Base-by-base conservation (phyloP, 2,329 filamentous ascomycete genomes). In the Dothistroma septosporum region DNA sequence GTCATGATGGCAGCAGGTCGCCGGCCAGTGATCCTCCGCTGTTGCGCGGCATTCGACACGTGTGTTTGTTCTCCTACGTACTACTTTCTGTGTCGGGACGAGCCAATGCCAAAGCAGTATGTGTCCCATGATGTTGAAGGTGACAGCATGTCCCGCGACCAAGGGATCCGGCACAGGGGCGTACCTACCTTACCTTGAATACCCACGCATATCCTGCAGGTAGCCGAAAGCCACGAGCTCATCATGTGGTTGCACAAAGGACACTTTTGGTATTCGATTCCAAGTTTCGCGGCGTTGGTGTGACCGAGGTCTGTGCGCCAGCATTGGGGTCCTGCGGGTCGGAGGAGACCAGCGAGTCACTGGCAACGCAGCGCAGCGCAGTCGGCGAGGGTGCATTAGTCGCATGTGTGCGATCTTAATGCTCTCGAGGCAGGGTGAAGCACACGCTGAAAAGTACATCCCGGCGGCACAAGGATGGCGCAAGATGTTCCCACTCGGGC, bases 181-280 rank as follows among this genome's bases (percentile, higher is more conserved):
- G 48, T 54, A 46, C 55, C 58, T 56, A 60, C 53, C 46, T 52
- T 58, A 50, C 32, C 46, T 48, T 48, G 6, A 48, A 21, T 48
- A 11, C 47, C 21, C 21, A 31, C 37, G 37, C 19, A 50, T 12
- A 21, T 55, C 46, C 32, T 57, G 58, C 58, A 60, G 35, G 44
- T 60, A 53, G 35, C 58, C 58, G 53, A 49, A 16, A 24, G 58
- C 58, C 58, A 60, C 47, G 53, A 53, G 53, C 19, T 21, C 22
- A 16, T 24, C 19, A 4, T 44, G 31, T 49, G 35, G 57, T 59
- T 37, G 22, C 49, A 59, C 57, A 52, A 4, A 5, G 33, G 11
- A 32, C 21, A 12, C 9, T 7, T 46, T 56, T 56, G 37, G 37
- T 21, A 32, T 16, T 55, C 14, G 37, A 47, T 28, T 57, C 55